These are phyloP conservation scores for Wickerhamiella australiensis DNA, from an alignment of 805 yeast genomes.

Conservation along the genomic window DNA sequence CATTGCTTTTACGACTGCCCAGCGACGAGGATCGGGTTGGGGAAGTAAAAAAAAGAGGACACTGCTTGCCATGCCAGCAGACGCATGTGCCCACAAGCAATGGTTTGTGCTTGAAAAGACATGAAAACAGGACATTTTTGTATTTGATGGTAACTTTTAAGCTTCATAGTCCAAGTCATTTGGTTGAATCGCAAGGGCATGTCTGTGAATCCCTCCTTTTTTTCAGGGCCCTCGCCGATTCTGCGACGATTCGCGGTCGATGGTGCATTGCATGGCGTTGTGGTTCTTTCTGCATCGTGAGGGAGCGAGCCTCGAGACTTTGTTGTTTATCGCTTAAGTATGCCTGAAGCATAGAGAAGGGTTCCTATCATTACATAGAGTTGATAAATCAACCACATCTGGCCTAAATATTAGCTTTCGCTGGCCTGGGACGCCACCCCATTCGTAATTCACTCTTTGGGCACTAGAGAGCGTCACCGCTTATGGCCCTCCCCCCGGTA, in stretches of 20 bases:
- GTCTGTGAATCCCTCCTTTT: neutral
- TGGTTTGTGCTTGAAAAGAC: neutral
- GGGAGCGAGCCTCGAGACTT: neutral
- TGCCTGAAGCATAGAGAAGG: neutral
- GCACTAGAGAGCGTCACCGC: neutral
- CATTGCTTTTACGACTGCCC: neutral
- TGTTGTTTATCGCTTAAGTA: neutral
- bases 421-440: too few relatives aligned
- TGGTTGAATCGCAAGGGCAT: neutral
- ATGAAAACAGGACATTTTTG: too few relatives aligned
- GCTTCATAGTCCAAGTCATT: too few relatives aligned
- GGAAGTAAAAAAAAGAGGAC: too few relatives aligned
- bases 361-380: too few relatives aligned
- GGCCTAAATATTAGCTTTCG: too few relatives aligned
- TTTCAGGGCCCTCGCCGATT: neutral
- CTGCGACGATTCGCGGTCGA: slow-evolving; percentile 3
- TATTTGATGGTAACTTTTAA: too few relatives aligned
- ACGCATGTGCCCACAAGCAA: slow-evolving; percentile 2
- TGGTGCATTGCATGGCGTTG: slow-evolving; percentile 5
- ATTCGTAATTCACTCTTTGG: too few relatives aligned
- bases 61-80: neutral
- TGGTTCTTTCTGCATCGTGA: neutral
- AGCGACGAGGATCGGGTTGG: neutral
- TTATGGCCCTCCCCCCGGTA: neutral
- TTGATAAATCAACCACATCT: too few relatives aligned